Conservation (phyloP, 2,329 filamentous ascomycete species). For the Sarocladium kiliense region DNA sequence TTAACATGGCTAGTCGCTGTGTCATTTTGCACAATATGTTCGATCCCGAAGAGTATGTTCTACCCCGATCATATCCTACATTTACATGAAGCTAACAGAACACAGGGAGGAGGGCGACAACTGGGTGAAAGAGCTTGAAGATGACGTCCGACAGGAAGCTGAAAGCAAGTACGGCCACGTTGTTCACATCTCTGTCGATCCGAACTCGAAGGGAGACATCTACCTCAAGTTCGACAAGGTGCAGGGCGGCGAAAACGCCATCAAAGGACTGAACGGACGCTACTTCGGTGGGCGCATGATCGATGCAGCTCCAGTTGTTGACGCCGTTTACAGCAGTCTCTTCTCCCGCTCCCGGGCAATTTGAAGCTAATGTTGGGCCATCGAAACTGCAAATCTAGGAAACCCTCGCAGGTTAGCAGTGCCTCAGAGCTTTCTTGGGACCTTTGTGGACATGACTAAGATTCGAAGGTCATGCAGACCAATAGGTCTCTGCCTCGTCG, state of each 20-base stretch:
- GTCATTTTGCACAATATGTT: constrained; percentile 96
- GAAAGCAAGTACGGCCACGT: constrained; percentile 95
- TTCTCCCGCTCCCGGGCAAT: constrained; percentile 83
- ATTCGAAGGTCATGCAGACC: constrained; percentile 5
- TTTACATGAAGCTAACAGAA: constrained; percentile 24
- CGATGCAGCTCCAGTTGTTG: constrained; percentile 91
- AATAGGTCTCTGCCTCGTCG: neutral
- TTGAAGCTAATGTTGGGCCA: constrained; percentile 55
- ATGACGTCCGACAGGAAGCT: constrained; percentile 89
- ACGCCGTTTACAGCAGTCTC: constrained; percentile 97
- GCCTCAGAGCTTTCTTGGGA: constrained; percentile 12
- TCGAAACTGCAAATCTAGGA: constrained; percentile 43
- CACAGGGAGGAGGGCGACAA: constrained; percentile 74
- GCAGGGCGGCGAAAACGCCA: constrained; percentile 91
- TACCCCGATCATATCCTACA: neutral
- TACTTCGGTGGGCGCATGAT: constrained; percentile 93
- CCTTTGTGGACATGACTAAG: constrained; percentile 7
- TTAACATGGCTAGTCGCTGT: constrained; percentile 89
- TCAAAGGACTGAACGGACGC: constrained; percentile 94
- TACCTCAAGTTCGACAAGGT: constrained; percentile 98
- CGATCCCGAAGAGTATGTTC: constrained; percentile 78
- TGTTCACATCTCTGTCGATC: constrained; percentile 92
- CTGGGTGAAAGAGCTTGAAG: constrained; percentile 92
- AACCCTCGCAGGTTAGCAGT: constrained; percentile 31
- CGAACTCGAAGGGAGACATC: constrained; percentile 90